Conservation (phyloP, 2,329 filamentous ascomycete species). For the Colletotrichum kahawae region DNA sequence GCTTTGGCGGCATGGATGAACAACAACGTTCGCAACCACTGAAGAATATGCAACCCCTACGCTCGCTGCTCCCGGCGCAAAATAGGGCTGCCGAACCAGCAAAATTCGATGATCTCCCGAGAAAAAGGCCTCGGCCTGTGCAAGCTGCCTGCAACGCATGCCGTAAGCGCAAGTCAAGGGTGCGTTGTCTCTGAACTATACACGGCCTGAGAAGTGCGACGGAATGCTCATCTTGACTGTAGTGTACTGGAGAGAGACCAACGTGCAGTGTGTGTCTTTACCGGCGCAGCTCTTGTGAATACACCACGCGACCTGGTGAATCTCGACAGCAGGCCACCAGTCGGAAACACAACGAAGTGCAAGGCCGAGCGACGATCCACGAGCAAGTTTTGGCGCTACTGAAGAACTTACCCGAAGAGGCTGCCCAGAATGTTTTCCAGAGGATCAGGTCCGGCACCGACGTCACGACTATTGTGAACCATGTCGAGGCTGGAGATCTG, state of each 20-base stretch:
- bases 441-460: conserved; percentile 40
- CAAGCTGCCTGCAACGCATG: not conserved
- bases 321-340: conserved; percentile 24
- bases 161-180: not conserved
- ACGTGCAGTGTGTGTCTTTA: not conserved
- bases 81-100: accelerated
- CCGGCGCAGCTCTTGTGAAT: conserved; percentile 22
- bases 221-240: not conserved
- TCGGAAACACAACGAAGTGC: not conserved
- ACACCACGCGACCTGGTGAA: conserved; percentile 24
- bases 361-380: not conserved
- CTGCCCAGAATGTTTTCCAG: conserved; percentile 37
- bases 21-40: accelerated
- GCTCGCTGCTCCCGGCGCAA: not conserved
- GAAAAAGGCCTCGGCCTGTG: not conserved
- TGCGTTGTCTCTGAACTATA: not conserved
- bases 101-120: not conserved
- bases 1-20: accelerated
- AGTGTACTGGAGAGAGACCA: not conserved
- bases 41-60: not conserved
- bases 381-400: not conserved
- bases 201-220: accelerated
- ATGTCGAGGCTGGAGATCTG: conserved; percentile 39
- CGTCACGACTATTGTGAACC: conserved; percentile 33
- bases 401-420: conserved; percentile 20